These are phyloP conservation scores for Pythium volutum DNA, from an alignment of 352 stramenopile genomes.

Conservation along the genomic window DNA sequence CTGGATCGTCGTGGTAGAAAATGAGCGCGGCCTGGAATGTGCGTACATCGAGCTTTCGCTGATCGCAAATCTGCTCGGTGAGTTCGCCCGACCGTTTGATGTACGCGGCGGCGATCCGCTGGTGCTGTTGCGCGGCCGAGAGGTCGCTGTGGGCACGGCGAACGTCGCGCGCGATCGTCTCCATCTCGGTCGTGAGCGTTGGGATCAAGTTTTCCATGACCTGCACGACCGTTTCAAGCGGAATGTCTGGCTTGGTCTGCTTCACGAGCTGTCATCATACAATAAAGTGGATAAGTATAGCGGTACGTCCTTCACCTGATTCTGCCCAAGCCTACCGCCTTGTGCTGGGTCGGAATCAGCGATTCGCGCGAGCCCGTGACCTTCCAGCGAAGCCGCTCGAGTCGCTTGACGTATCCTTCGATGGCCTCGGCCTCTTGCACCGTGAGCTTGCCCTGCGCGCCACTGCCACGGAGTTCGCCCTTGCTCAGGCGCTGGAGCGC, in stretches of 20 bases:
- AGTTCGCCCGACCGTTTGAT: slow-evolving; percentile 57
- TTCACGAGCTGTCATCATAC: slow-evolving; percentile 37
- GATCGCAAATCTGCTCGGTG: slow-evolving; percentile 50
- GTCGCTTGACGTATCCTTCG: slow-evolving; percentile 62
- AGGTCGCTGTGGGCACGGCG: slow-evolving; percentile 31
- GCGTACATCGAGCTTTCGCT: slow-evolving; percentile 53
- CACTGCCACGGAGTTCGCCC: slow-evolving; percentile 51
- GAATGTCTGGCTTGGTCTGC: slow-evolving; percentile 62
- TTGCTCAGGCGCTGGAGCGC: slow-evolving; percentile 59
- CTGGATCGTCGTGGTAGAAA: slow-evolving; percentile 72
- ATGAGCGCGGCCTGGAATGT: slow-evolving; percentile 73
- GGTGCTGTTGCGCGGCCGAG: slow-evolving; percentile 39
- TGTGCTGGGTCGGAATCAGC: slow-evolving; percentile 51
- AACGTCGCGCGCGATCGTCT: slow-evolving; percentile 44
- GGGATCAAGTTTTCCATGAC: slow-evolving; percentile 78
- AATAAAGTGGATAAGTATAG: no score
- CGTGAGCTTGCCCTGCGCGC: slow-evolving; percentile 50
- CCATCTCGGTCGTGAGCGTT: slow-evolving; percentile 69
- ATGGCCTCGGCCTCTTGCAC: slow-evolving; percentile 65
- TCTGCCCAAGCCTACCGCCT: slow-evolving; percentile 23
- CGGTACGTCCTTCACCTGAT: no score
- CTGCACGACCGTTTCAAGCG: slow-evolving; percentile 45
- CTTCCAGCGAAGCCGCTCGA: slow-evolving; percentile 75
- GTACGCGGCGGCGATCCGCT: slow-evolving; percentile 61
- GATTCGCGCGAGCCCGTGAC: slow-evolving; percentile 75